Evolutionary conservation across 2,329 filamentous ascomycete species (phyloP).

Genomic region (Fusarium dimerum): DNA sequence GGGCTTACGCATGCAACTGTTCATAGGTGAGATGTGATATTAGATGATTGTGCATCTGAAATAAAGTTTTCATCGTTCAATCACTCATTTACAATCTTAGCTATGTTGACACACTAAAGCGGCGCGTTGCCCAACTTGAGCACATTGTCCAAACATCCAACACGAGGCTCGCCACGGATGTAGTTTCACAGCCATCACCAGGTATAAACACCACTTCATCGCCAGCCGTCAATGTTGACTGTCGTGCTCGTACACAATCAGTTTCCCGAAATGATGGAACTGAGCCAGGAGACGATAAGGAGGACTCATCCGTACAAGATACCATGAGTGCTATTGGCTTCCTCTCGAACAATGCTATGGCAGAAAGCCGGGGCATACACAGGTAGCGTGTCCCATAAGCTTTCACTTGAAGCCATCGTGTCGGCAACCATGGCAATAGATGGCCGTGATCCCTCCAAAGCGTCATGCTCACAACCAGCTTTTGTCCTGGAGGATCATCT

Average conservation of each 20-base stretch:
- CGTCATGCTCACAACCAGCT: background rate
- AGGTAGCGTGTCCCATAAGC: constrained; percentile 3
- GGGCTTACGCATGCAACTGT: constrained; percentile 11
- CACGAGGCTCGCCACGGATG: too few relatives aligned
- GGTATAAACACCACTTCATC: too few relatives aligned
- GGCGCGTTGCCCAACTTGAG: constrained; percentile 9
- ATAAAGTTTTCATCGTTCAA: too few relatives aligned
- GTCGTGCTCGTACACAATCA: too few relatives aligned
- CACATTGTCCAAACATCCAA: constrained; percentile 9
- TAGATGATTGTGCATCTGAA: too few relatives aligned
- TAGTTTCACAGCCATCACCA: too few relatives aligned
- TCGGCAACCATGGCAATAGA: constrained; percentile 11
- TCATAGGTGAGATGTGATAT: constrained; percentile 1
- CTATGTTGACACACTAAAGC: constrained; percentile 8
- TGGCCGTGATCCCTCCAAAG: constrained; percentile 3
- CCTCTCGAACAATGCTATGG: constrained; percentile 13
- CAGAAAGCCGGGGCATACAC: constrained; percentile 5
- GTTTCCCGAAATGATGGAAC: fast-evolving
- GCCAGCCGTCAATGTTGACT: too few relatives aligned
- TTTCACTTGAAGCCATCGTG: constrained; percentile 8
- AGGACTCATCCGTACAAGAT: constrained; percentile 15
- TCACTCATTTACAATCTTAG: too few relatives aligned
- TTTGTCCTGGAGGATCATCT: background rate
- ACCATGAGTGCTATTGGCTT: constrained; percentile 18
- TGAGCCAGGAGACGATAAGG: background rate